Conservation (phyloP, 106 monocot species). For the Dendrobium chrysotoxum region DNA sequence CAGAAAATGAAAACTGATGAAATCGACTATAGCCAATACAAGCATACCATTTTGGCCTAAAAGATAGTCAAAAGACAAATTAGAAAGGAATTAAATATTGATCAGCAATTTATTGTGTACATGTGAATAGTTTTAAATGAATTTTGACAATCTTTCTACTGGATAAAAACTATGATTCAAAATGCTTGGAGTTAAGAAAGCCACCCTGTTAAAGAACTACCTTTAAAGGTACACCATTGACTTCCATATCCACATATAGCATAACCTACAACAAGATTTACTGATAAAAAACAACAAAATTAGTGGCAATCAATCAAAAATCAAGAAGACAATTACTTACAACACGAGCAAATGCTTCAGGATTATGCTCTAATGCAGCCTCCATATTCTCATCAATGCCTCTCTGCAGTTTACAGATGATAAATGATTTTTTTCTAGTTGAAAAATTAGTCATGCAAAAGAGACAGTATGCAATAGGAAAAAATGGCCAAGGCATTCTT, state of each 20-base stretch:
- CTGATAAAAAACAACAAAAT: background rate
- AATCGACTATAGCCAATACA: background rate
- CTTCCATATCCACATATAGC: constrained; percentile 99
- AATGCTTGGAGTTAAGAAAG: background rate
- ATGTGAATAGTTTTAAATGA: background rate
- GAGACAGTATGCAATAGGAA: background rate
- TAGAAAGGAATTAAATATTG: background rate
- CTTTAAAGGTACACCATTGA: constrained; percentile 97
- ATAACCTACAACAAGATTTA: constrained; percentile 60
- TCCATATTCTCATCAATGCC: constrained; percentile 99
- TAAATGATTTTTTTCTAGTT: background rate
- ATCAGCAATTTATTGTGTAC: background rate
- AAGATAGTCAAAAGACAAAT: background rate
- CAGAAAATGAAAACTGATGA: background rate
- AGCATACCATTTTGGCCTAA: background rate
- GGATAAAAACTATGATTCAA: background rate
- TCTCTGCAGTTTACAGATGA: constrained; percentile 40
- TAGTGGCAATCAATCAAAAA: background rate
- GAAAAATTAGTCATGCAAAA: background rate
- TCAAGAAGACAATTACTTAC: constrained; percentile 23
- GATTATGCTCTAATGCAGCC: constrained; percentile 91
- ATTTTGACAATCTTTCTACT: background rate
- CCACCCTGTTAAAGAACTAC: constrained; percentile 26
- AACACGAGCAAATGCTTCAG: constrained; percentile 96
- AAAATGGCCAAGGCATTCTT: background rate